Base-by-base conservation (phyloP, 2,329 filamentous ascomycete species). In the Xylaria sp. region DNA sequence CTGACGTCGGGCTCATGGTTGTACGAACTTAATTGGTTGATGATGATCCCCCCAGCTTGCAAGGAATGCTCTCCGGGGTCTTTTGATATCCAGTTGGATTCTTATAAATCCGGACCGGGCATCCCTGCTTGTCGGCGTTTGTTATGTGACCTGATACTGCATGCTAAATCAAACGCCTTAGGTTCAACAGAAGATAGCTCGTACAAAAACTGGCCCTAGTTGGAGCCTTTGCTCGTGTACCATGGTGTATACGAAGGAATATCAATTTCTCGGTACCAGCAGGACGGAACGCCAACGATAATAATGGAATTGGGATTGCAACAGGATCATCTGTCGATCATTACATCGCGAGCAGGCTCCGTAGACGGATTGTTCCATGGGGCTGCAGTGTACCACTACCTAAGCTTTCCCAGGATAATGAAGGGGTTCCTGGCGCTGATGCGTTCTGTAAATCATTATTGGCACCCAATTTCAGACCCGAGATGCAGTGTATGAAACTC, bases 251-350 rank as follows among this genome's bases (percentile, higher is more conserved):
- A 40, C 38, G 13, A 6, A 20, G 10, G 51, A 23, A 51, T 51
- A 44, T 28, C 33, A 20, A 61, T 51, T 31, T 31, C 31, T 10
- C 17, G 42, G 4, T 64, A 58, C 53, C 53, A 49, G 40, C 61
- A 20, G 40, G 20, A 31, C 23, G 61, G 61, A 20, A 62, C 36
- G 53, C 38, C 33, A 42, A 28, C 20, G 62, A 57, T 33, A 20
- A 49, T 51, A 26, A 59, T 44, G 54, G 59, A 26, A 42, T 57
- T 17, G 1, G 42, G 53, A 51, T 28, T 51, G 26, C 15, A 33
- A 44, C 20, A 26, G 42, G 54, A 65, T 65, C 44, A 42, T 65
- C 26, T n/a, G 62, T 42, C 62, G 63, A 65, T 59, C 31, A 28
- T 42, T 46, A 36, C 13, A 59, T 59, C 44, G 33, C 48, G 5